Conservation (phyloP, 129 eudicot genomes). For the Lactuca saligna region DNA sequence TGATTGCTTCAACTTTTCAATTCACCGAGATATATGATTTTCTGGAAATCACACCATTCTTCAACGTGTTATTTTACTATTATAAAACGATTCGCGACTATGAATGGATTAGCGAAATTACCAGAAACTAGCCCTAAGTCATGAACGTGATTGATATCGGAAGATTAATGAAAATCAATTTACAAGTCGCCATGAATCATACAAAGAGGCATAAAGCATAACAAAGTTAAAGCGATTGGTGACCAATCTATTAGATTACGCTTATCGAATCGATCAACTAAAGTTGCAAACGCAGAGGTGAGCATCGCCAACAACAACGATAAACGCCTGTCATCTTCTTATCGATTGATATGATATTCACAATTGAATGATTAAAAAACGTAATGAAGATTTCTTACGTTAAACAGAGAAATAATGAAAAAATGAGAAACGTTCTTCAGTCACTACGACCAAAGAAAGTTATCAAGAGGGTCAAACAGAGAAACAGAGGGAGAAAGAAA, state of each 20-base stretch:
- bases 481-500: not conserved
- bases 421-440: too few relatives aligned
- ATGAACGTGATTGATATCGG: not conserved
- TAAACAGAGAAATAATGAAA: not conserved
- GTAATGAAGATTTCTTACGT: not conserved
- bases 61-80: not conserved
- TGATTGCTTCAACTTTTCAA: not conserved
- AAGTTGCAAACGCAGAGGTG: slow-evolving; percentile 7
- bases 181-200: not conserved
- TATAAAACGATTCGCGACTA: not conserved
- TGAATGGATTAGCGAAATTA: not conserved
- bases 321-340: not conserved
- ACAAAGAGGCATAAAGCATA: too few relatives aligned
- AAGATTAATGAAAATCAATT: not conserved
- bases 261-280: not conserved
- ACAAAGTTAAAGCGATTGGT: not conserved
- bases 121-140: not conserved
- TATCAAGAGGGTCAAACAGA: not conserved
- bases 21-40: slow-evolving; percentile 6
- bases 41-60: not conserved
- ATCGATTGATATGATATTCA: not conserved
- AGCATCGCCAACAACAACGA: not conserved
- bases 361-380: not conserved
- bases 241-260: not conserved
- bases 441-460: not conserved